A percentile compares a stretch with the other conserved stretches of the same genome.
phyloP scores from a whole-genome alignment of 2,329 filamentous ascomycete species.

The Fusarium caatingaense region DNA sequence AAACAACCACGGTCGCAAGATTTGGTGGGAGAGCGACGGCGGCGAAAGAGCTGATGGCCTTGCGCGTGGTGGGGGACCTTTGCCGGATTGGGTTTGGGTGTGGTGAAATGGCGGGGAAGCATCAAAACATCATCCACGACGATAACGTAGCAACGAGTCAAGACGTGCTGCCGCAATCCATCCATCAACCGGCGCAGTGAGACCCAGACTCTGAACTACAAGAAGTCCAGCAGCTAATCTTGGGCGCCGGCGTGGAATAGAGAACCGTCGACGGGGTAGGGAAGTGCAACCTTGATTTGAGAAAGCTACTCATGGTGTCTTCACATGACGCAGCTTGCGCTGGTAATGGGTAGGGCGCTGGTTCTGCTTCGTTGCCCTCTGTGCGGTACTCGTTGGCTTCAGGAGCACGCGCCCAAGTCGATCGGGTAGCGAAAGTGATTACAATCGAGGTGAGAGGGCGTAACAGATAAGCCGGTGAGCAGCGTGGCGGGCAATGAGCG shows the following conservation, averaged over 20 bases:
- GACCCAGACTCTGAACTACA: slow-evolving; percentile 8
- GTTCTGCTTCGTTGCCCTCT: slow-evolving; percentile 2
- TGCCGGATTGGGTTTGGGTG: slow-evolving; percentile 46
- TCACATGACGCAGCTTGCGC: slow-evolving; percentile 52
- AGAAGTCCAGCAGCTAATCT: slow-evolving; percentile 6
- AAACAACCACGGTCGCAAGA: slow-evolving; percentile 43
- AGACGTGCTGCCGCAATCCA: slow-evolving; percentile 16
- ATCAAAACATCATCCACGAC: slow-evolving; percentile 43
- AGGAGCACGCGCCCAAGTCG: slow-evolving; percentile 8
- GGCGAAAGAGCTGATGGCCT: slow-evolving; percentile 42
- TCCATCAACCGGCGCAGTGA: neutral
- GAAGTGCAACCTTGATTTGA: slow-evolving; percentile 57
- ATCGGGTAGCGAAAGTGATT: slow-evolving; percentile 15
- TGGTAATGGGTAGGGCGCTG: slow-evolving; percentile 24
- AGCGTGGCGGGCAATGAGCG: slow-evolving; percentile 39
- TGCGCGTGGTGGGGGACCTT: slow-evolving; percentile 46
- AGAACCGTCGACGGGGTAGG: slow-evolving; percentile 20
- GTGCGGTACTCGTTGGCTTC: slow-evolving; percentile 18
- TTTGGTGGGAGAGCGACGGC: slow-evolving; percentile 39
- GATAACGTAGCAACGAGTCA: slow-evolving; percentile 36
- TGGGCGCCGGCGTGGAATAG: slow-evolving; percentile 2
- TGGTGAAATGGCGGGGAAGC: slow-evolving; percentile 47
- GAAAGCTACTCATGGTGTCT: slow-evolving; percentile 54
- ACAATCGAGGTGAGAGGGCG: slow-evolving; percentile 21
- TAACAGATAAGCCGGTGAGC: slow-evolving; percentile 21